A percentile compares a stretch with the other conserved stretches of the same genome.
Evolutionary conservation across 2,329 filamentous ascomycete genomes (phyloP).

Genomic region (Penicillium palitans): DNA sequence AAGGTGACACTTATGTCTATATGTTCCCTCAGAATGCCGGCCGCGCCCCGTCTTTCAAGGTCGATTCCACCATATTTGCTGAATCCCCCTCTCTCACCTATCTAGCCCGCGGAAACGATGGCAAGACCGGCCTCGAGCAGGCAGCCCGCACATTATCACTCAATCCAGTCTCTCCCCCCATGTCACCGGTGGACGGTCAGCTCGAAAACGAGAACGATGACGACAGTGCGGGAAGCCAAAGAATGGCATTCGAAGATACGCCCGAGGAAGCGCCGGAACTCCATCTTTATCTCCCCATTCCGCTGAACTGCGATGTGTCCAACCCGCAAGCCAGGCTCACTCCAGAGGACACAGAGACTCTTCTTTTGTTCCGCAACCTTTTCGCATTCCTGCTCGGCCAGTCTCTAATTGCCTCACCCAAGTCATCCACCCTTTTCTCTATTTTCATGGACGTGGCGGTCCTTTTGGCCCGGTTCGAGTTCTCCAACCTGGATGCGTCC

Average conservation of each 20-base stretch:
- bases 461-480: constrained; percentile 58
- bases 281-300: constrained; percentile 61
- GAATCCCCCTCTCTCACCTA: constrained; percentile 58
- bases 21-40: constrained; percentile 59
- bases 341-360: constrained; percentile 55
- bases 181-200: constrained; percentile 33
- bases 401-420: constrained; percentile 59
- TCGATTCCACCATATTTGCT: constrained; percentile 60
- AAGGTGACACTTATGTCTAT: constrained; percentile 64
- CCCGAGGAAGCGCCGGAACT: constrained; percentile 46
- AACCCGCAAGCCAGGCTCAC: constrained; percentile 35
- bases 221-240: constrained; percentile 50
- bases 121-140: constrained; percentile 43
- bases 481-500: constrained; percentile 62
- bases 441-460: constrained; percentile 63
- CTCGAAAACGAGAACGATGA: constrained; percentile 34
- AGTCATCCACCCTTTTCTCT: constrained; percentile 56
- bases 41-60: constrained; percentile 60
- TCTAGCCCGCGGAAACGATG: constrained; percentile 54
- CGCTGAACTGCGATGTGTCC: constrained; percentile 54
- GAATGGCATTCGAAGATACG: constrained; percentile 50
- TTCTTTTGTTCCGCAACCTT: constrained; percentile 62
- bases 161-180: constrained; percentile 34
- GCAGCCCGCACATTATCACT: constrained; percentile 35
- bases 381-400: constrained; percentile 65